phyloP scores from a whole-genome alignment of 441 rosid genomes.

The Bruguiera hainesii region DNA sequence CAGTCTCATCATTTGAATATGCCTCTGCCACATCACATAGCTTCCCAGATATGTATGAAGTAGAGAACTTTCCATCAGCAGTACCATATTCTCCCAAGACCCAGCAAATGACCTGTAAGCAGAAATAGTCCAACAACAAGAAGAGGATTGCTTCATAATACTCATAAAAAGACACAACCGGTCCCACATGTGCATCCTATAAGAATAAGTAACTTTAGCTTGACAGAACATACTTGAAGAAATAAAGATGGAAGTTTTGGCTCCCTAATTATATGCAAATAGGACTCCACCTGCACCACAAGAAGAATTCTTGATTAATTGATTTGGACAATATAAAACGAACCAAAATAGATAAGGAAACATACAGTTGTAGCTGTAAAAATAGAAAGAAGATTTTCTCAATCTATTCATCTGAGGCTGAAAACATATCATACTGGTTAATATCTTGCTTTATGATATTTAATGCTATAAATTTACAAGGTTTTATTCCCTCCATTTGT shows the following conservation, averaged over 20 bases:
- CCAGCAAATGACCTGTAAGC: constrained; percentile 88
- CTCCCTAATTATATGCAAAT: constrained; percentile 77
- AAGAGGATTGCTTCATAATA: constrained; percentile 2
- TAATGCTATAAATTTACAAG: no score
- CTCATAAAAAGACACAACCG: constrained; percentile 1
- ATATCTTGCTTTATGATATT: neutral
- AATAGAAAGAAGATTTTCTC: no score
- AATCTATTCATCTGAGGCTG: no score
- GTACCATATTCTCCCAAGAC: constrained; percentile 95
- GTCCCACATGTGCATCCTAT: neutral
- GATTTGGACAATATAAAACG: neutral
- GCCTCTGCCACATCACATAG: constrained; percentile 92
- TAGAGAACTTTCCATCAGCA: constrained; percentile 79
- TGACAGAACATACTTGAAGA: constrained; percentile 61
- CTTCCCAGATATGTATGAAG: constrained; percentile 82
- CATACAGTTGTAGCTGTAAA: no score
- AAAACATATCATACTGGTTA: neutral
- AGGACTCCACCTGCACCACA: constrained; percentile 80
- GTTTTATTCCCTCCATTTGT: no score
- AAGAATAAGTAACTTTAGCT: constrained; percentile 13
- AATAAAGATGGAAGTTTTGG: constrained; percentile 96
- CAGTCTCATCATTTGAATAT: constrained; percentile 86
- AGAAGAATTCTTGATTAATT: neutral
- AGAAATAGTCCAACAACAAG: constrained; percentile 20
- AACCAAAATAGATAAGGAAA: no score